These are phyloP conservation scores for Xerocomellus amylosporus DNA, from an alignment of 768 basidiomycete genomes.

Conservation along the genomic window DNA sequence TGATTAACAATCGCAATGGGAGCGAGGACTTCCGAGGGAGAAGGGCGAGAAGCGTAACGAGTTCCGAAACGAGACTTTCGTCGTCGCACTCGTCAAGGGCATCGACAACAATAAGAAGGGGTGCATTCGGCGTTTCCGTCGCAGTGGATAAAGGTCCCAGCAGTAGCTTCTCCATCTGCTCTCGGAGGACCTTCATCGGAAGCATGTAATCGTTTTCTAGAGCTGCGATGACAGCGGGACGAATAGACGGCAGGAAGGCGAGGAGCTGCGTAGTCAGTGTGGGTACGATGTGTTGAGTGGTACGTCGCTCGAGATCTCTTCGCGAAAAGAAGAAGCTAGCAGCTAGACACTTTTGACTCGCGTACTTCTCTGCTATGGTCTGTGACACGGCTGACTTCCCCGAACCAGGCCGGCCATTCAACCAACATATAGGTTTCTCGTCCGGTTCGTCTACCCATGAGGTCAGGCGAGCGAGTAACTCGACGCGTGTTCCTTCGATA, in stretches of 20 bases:
- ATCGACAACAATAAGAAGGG: slow-evolving; percentile 22
- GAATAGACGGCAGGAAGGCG: slow-evolving; percentile 17
- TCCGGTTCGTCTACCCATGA: slow-evolving; percentile 14
- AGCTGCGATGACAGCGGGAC: slow-evolving; percentile 20
- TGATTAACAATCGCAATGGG: slow-evolving; percentile 26
- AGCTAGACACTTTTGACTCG: slow-evolving; percentile 21
- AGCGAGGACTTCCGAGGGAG: slow-evolving; percentile 10
- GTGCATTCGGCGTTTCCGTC: slow-evolving; percentile 6
- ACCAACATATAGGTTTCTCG: slow-evolving; percentile 21
- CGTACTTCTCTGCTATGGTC: slow-evolving; percentile 29
- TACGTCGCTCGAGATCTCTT: slow-evolving; percentile 23
- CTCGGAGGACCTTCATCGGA: slow-evolving; percentile 27
- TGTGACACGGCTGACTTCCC: slow-evolving; percentile 32
- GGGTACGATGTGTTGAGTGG: slow-evolving; percentile 25
- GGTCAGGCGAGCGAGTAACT: slow-evolving; percentile 13
- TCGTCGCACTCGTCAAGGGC: slow-evolving; percentile 29
- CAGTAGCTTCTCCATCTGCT: slow-evolving; percentile 29
- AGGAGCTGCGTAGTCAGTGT: slow-evolving; percentile 35
- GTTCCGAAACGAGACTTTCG: slow-evolving; percentile 24
- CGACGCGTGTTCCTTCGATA: slow-evolving; percentile 23
- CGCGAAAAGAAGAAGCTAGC: slow-evolving; percentile 38
- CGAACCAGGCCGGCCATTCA: slow-evolving; percentile 26
- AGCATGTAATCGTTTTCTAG: slow-evolving; percentile 27
- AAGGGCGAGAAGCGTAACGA: slow-evolving; percentile 23
- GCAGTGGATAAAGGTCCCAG: slow-evolving; percentile 17